Conservation (phyloP, 202 grass and related monocot species). For the Brachypodium distachyon region DNA sequence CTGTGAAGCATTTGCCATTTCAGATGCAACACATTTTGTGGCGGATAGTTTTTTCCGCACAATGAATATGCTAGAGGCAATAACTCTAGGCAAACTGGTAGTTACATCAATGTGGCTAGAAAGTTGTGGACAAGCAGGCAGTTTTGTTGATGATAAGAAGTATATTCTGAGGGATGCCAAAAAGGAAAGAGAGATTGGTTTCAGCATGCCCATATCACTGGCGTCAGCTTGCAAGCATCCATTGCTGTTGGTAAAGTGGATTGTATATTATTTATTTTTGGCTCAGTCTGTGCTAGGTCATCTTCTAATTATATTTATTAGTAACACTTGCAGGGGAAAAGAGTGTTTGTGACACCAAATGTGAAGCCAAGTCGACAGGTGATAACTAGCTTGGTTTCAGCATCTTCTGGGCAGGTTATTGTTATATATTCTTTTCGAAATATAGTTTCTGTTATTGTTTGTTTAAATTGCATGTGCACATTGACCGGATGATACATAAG, state of each 20-base stretch:
- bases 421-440: background rate
- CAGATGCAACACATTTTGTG: conserved; percentile 93
- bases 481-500: background rate
- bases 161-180: conserved; percentile 84
- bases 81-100: conserved; percentile 69
- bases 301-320: background rate
- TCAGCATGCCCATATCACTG: conserved; percentile 78
- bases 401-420: conserved; percentile 64
- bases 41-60: conserved; percentile 80
- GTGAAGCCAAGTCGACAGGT: conserved; percentile 70
- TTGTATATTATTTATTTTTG: background rate
- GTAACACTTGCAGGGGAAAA: conserved; percentile 60
- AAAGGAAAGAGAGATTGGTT: conserved; percentile 88
- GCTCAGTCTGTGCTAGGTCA: background rate
- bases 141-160: conserved; percentile 75
- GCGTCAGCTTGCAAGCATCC: conserved; percentile 55
- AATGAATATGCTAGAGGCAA: conserved; percentile 92
- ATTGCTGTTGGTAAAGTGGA: conserved; percentile 63
- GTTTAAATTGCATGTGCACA: conserved; percentile 7
- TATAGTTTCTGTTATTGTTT: conserved; percentile 15
- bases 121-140: conserved; percentile 64
- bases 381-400: conserved; percentile 58
- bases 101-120: conserved; percentile 89
- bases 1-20: conserved; percentile 48
- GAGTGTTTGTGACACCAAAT: conserved; percentile 59